Evolutionary conservation across 2,329 filamentous ascomycete genomes (phyloP).

Genomic region (Neoascochyta sp.): DNA sequence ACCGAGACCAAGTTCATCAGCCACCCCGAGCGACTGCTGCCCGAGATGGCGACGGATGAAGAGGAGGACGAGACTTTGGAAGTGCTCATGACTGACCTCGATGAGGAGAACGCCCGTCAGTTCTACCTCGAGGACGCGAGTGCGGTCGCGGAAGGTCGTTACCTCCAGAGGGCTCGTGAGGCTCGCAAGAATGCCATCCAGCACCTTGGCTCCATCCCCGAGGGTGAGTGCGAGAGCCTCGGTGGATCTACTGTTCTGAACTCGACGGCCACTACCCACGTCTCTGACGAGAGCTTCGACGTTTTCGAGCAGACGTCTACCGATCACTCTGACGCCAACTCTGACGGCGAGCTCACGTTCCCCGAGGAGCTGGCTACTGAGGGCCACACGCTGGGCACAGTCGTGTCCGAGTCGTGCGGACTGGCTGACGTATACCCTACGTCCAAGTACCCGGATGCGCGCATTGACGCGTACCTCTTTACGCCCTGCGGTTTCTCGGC

Average conservation of each 20-base stretch:
- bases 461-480: slow-evolving; percentile 94
- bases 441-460: slow-evolving; percentile 83
- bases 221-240: slow-evolving; percentile 42
- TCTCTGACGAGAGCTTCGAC: slow-evolving; percentile 62
- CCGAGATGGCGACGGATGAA: slow-evolving; percentile 43
- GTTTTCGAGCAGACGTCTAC: slow-evolving; percentile 75
- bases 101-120: slow-evolving; percentile 62
- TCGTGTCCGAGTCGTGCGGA: slow-evolving; percentile 86
- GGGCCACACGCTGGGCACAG: slow-evolving; percentile 86
- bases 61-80: slow-evolving; percentile 71
- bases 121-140: slow-evolving; percentile 78
- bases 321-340: slow-evolving; percentile 56
- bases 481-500: slow-evolving; percentile 95
- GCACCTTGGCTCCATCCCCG: slow-evolving; percentile 58
- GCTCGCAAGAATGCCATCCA: slow-evolving; percentile 59
- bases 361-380: slow-evolving; percentile 81
- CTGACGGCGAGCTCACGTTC: slow-evolving; percentile 56
- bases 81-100: slow-evolving; percentile 65
- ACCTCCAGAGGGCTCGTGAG: slow-evolving; percentile 63
- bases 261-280: slow-evolving; percentile 41
- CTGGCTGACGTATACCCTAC: slow-evolving; percentile 85
- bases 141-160: slow-evolving; percentile 80
- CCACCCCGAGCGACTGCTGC: slow-evolving; percentile 55
- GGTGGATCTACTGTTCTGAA: slow-evolving; percentile 35
- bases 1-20: slow-evolving; percentile 58